Evolutionary conservation across 2,329 filamentous ascomycete species (phyloP).

Genomic region (Aspergillus eucalypticola): DNA sequence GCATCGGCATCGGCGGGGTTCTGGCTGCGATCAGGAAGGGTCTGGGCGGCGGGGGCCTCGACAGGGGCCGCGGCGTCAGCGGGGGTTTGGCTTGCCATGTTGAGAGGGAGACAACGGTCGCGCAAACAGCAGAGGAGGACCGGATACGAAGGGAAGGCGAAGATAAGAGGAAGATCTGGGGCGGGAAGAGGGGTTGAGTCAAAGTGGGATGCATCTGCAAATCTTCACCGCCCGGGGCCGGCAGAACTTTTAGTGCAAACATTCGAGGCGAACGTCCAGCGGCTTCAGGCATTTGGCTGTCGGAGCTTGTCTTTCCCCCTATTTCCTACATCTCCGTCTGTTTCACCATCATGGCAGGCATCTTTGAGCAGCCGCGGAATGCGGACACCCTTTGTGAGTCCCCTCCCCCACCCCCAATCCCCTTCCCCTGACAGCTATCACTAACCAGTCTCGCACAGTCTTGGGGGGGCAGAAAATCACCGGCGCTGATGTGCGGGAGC

Average conservation of each 20-base stretch:
- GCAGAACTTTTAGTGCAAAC: constrained; percentile 45
- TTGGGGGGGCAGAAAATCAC: constrained; percentile 97
- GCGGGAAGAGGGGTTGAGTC: constrained; percentile 23
- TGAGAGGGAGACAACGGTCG: constrained; percentile 13
- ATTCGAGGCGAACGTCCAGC: constrained; percentile 13
- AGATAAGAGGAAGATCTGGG: constrained; percentile 20
- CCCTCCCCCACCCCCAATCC: neutral
- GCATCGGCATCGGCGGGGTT: constrained; percentile 40
- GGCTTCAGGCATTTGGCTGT: constrained; percentile 19
- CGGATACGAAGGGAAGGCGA: constrained; percentile 23
- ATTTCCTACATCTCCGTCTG: constrained; percentile 22
- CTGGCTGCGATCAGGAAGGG: constrained; percentile 43
- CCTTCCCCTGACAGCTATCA: constrained; percentile 12
- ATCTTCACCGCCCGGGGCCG: constrained; percentile 40
- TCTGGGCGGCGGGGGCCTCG: constrained; percentile 31
- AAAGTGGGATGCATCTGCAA: constrained; percentile 43
- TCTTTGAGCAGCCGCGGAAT: constrained; percentile 94
- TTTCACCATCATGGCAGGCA: constrained; percentile 71
- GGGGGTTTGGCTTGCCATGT: constrained; percentile 36
- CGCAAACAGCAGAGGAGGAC: constrained; percentile 15
- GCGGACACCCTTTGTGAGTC: constrained; percentile 79
- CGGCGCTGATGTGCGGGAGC: constrained; percentile 92
- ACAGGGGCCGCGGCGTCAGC: constrained; percentile 28
- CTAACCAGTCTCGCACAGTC: constrained; percentile 56
- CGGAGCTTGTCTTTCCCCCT: constrained; percentile 33